Evolutionary conservation across 2,329 filamentous ascomycete species (phyloP).

Genomic region (Camillea tinctor): DNA sequence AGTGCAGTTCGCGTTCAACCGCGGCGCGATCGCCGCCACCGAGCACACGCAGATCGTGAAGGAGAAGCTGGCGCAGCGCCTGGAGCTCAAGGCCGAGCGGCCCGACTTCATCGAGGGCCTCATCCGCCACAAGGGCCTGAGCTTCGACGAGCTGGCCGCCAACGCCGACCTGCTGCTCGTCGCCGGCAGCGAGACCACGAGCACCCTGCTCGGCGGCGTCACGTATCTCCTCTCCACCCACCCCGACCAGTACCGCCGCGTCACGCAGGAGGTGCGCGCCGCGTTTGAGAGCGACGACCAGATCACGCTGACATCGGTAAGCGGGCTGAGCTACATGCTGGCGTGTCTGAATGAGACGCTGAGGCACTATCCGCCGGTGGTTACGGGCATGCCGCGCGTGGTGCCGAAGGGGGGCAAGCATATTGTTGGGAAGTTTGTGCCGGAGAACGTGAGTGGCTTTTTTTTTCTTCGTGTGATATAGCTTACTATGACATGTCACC

Average conservation of each 20-base stretch:
- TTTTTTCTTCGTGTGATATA: not conserved
- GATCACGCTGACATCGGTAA: conserved; percentile 37
- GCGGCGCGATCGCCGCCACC: conserved; percentile 10
- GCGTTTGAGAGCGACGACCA: conserved; percentile 38
- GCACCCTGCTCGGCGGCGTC: conserved; percentile 42
- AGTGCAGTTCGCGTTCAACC: conserved; percentile 11
- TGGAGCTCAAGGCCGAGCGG: conserved; percentile 27
- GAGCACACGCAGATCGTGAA: conserved; percentile 22
- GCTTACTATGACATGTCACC: too few species aligned
- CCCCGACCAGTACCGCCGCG: conserved; percentile 31
- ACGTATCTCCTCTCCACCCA: conserved; percentile 41
- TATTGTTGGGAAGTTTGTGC: conserved; percentile 26
- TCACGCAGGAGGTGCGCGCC: conserved; percentile 40
- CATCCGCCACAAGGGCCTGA: conserved; percentile 27
- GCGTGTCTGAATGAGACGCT: conserved; percentile 43
- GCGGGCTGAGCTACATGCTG: conserved; percentile 38
- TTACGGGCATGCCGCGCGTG: conserved; percentile 22
- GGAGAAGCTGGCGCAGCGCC: conserved; percentile 28
- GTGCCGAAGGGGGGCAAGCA: conserved; percentile 27
- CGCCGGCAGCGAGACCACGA: conserved; percentile 52
- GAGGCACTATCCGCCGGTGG: conserved; percentile 40
- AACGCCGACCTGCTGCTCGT: conserved; percentile 37
- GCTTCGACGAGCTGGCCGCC: conserved; percentile 17
- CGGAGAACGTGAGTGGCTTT: conserved; percentile 24
- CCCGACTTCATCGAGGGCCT: conserved; percentile 35